Percentiles rank a stretch among this genome's conserved stretches.
These are phyloP conservation scores for Salvia sclarea DNA, from an alignment of 305 asterid species.

Conservation along the genomic window DNA sequence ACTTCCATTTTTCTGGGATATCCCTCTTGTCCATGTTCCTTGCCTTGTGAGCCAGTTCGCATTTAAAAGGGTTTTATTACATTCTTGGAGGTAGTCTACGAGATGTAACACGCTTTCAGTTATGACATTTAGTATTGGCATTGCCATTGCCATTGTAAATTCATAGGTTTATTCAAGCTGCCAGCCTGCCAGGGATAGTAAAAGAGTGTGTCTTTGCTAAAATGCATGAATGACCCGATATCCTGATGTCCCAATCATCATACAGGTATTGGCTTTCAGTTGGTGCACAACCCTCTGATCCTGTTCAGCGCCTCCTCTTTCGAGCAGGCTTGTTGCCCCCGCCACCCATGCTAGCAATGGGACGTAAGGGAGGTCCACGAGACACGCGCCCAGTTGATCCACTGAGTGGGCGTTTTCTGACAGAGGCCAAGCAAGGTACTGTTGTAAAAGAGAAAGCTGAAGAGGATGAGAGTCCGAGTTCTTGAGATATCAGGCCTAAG, in stretches of 20 bases:
- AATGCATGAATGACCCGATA: not conserved
- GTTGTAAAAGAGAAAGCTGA: slow-evolving; percentile 36
- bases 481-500: slow-evolving; percentile 9
- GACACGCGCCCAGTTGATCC: slow-evolving; percentile 78
- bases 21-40: not conserved
- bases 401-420: slow-evolving; percentile 65
- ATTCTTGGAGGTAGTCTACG: not conserved
- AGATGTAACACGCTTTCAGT: not conserved
- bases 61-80: slow-evolving; percentile 5
- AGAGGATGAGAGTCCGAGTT: slow-evolving; percentile 28
- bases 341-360: slow-evolving; percentile 83
- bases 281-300: slow-evolving; percentile 87
- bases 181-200: not conserved
- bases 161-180: not conserved
- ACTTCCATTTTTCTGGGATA: not conserved
- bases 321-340: slow-evolving; percentile 77
- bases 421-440: slow-evolving; percentile 33
- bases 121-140: not conserved
- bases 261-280: slow-evolving; percentile 87
- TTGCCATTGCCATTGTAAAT: not conserved
- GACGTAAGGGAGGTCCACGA: slow-evolving; percentile 86
- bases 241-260: slow-evolving; percentile 16
- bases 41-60: not conserved
- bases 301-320: slow-evolving; percentile 79
- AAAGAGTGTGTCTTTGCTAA: not conserved